These are phyloP conservation scores for Botryobasidium botryosum DNA, from an alignment of 768 basidiomycete genomes.

Conservation along the genomic window DNA sequence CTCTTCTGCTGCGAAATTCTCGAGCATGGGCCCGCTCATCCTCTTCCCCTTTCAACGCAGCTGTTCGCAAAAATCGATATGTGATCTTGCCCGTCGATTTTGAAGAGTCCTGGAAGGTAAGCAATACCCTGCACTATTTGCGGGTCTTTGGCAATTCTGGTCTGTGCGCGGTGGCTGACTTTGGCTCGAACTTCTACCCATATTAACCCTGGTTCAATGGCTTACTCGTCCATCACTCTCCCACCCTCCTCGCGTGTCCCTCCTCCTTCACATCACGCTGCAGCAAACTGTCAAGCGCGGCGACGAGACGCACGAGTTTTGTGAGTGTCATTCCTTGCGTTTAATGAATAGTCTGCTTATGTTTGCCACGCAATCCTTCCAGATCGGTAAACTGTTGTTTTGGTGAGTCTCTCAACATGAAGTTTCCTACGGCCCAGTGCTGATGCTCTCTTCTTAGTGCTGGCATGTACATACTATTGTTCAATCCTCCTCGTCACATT, in stretches of 20 bases:
- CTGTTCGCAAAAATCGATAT: conserved; percentile 96
- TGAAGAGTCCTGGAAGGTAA: conserved; percentile 98
- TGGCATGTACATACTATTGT: neutral
- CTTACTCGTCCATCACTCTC: too few relatives aligned
- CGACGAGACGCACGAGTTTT: conserved; percentile 96
- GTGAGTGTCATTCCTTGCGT: conserved; percentile 25
- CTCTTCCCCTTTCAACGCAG: conserved; percentile 23
- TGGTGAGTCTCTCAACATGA: neutral
- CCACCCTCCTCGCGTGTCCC: conserved; percentile 11
- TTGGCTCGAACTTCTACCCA: conserved; percentile 17
- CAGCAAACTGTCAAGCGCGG: conserved; percentile 94
- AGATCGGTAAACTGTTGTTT: conserved; percentile 24
- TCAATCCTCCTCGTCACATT: neutral
- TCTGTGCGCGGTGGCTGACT: conserved; percentile 10
- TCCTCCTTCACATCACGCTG: conserved; percentile 14
- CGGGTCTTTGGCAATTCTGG: conserved; percentile 11
- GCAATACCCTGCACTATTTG: conserved; percentile 43
- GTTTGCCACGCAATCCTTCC: too few relatives aligned
- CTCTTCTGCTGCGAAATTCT: neutral
- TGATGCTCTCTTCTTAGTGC: neutral
- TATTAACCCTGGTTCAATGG: too few relatives aligned
- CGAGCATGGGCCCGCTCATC: neutral
- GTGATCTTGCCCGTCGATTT: conserved; percentile 94
- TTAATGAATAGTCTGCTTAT: neutral
- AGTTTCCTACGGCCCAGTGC: neutral